Evolutionary conservation across 495 filamentous ascomycete genomes (phyloP), one percentile per base, ranked within the genome.

Genomic region (Oidiodendron maius): DNA sequence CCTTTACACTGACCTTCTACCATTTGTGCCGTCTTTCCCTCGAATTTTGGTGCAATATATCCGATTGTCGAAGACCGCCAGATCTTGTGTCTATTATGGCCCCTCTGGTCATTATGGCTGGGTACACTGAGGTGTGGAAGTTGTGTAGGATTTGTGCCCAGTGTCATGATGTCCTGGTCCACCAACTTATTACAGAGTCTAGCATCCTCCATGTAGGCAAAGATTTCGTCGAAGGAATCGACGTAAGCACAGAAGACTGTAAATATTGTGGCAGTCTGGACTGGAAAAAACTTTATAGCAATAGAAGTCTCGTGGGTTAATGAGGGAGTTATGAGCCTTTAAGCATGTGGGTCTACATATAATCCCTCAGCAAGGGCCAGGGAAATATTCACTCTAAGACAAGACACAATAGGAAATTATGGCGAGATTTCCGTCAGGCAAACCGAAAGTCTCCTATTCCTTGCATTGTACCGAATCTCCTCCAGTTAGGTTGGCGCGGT

Each of bases 21-120:
- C 84, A 95, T 96, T 72, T 97, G 91, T 61, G 89, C 79, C 57
- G 82, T 77, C 66, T 95, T 96, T 55, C 91, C 91, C 68, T 88
- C 83, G 52, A 97, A 97, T 46, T 86, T 88, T 28, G 91, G 89
- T 6, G 91, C 89, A 48, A 95, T 81, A 68, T 97, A 97, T 56
- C 91, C 91, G 11, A 91, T 82, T 12, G 89, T 91, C 55, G 87
- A 81, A 54, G 91, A 89, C 9, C 86, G 87, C 28, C 95, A 71
- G 20, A 93, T 71, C 35, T 77, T 64, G 58, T 76, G 70, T 15
- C 71, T 69, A 23, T 50, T n/a, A 32, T 32, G 28, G n/a, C n/a
- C 8, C n/a, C 28, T 8, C 8, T 32, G n/a, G 28, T n/a, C 28
- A 32, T 32, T 32, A 8, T 32, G 28, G 28, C 28, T 8, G n/a